These are phyloP conservation scores for Erodium moschatum DNA, from an alignment of 441 rosid genomes.

Conservation along the genomic window DNA sequence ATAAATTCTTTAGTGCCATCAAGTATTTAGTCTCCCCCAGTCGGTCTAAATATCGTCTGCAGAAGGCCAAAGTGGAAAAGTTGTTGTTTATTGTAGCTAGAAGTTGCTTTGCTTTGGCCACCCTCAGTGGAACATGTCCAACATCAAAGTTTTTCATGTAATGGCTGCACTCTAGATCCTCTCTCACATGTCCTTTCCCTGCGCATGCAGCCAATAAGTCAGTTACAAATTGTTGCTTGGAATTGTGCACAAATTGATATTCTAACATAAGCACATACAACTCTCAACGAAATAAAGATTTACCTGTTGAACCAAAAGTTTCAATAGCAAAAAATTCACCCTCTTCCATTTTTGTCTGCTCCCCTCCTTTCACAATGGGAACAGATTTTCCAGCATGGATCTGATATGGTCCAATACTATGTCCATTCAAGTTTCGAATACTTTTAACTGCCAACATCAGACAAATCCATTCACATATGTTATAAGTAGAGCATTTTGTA, in stretches of 20 bases:
- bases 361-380: conserved; percentile 94
- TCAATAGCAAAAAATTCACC: conserved; percentile 92
- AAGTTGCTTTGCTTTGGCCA: conserved; percentile 89
- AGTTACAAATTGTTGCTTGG: neutral
- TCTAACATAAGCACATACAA: conserved; percentile 8
- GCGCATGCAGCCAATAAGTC: conserved; percentile 12
- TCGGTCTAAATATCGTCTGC: conserved; percentile 80
- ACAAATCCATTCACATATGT: neutral
- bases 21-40: conserved; percentile 81
- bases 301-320: conserved; percentile 93
- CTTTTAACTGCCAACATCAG: conserved; percentile 66
- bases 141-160: conserved; percentile 84
- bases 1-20: conserved; percentile 77
- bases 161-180: conserved; percentile 92
- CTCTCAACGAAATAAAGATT: conserved; percentile 3
- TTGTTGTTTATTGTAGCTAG: conserved; percentile 87
- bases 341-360: conserved; percentile 98
- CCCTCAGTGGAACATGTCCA: conserved; percentile 70
- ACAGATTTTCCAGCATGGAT: conserved; percentile 95
- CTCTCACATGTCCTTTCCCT: conserved; percentile 91
- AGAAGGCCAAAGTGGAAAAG: conserved; percentile 85
- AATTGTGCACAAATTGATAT: conserved; percentile 8
- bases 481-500: neutral
- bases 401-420: conserved; percentile 81
- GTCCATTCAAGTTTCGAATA: conserved; percentile 84